phyloP scores from a whole-genome alignment of 2,329 filamentous ascomycete species.

The Talaromyces verruculosus region DNA sequence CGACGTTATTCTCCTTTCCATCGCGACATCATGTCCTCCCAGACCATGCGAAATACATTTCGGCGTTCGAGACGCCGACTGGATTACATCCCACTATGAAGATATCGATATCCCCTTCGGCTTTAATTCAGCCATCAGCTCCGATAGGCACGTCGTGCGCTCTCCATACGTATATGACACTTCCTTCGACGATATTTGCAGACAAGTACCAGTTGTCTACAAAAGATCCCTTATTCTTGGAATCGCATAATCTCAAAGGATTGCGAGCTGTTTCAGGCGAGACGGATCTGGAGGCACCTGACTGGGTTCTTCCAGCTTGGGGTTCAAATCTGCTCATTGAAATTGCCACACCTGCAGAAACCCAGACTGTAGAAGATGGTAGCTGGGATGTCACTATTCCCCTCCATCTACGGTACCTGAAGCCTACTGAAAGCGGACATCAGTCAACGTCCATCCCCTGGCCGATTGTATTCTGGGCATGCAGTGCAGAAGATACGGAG shows the following conservation, averaged over 20 bases:
- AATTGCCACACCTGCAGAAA: constrained; percentile 56
- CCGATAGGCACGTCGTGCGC: constrained; percentile 60
- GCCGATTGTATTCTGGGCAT: constrained; percentile 89
- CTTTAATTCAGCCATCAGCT: constrained; percentile 50
- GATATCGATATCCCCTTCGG: constrained; percentile 58
- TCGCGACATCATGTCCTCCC: constrained; percentile 68
- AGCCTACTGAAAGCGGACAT: constrained; percentile 59
- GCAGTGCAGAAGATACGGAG: constrained; percentile 62
- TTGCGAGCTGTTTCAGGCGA: constrained; percentile 70
- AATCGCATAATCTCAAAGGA: constrained; percentile 72
- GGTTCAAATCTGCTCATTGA: constrained; percentile 76
- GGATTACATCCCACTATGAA: constrained; percentile 82
- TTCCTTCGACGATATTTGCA: constrained; percentile 77
- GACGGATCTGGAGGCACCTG: constrained; percentile 86
- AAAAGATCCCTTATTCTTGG: constrained; percentile 64
- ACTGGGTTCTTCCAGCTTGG: constrained; percentile 75
- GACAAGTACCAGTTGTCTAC: constrained; percentile 78
- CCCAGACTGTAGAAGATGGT: constrained; percentile 19
- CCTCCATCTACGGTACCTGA: constrained; percentile 80
- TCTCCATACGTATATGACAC: constrained; percentile 76
- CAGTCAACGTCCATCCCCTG: constrained; percentile 65
- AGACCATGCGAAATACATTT: constrained; percentile 56
- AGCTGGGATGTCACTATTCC: constrained; percentile 59
- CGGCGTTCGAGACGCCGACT: constrained; percentile 66
- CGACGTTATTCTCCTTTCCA: constrained; percentile 80